Percentiles rank a stretch among this genome's conserved stretches.
Evolutionary conservation across 768 basidiomycete species (phyloP).

Genomic region (Pisolithus microcarpus): DNA sequence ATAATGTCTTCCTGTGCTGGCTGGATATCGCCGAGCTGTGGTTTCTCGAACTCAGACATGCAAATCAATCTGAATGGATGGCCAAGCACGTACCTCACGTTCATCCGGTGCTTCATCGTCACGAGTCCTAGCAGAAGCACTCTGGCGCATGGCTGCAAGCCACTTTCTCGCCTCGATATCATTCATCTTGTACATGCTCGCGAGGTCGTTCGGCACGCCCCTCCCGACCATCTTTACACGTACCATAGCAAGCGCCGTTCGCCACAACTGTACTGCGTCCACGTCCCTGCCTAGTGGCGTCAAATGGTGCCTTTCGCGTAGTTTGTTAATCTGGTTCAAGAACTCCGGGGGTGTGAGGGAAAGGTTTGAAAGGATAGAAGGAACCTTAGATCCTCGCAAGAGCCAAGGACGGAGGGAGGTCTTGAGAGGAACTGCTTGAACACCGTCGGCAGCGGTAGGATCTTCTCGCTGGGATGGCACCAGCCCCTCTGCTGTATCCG

Average conservation of each 20-base stretch:
- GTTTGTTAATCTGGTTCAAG: constrained; percentile 47
- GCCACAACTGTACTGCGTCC: constrained; percentile 41
- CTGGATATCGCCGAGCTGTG: constrained; percentile 39
- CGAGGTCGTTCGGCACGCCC: constrained; percentile 71
- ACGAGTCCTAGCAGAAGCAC: constrained; percentile 10
- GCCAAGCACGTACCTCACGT: constrained; percentile 20
- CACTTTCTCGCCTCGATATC: constrained; percentile 48
- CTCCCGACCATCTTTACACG: constrained; percentile 52
- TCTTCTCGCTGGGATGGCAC: constrained; percentile 55
- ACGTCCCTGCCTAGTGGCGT: constrained; percentile 27
- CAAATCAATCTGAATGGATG: background rate
- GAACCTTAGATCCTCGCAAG: constrained; percentile 49
- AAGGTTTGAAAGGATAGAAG: constrained; percentile 38
- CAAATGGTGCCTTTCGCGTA: constrained; percentile 51
- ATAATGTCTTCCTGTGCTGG: constrained; percentile 46
- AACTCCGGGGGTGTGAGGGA: constrained; percentile 41
- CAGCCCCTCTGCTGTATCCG: constrained; percentile 24
- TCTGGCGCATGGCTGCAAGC: constrained; percentile 30
- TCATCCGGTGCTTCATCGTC: constrained; percentile 17
- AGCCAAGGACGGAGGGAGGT: constrained; percentile 51
- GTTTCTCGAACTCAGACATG: background rate
- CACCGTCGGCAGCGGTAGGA: constrained; percentile 5
- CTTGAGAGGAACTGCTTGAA: constrained; percentile 5
- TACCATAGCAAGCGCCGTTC: constrained; percentile 63
- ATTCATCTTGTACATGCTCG: constrained; percentile 58